A percentile compares a stretch with the other conserved stretches of the same genome.
Conservation (phyloP, 179 eudicot species). For the Sideroxylon spinosum region DNA sequence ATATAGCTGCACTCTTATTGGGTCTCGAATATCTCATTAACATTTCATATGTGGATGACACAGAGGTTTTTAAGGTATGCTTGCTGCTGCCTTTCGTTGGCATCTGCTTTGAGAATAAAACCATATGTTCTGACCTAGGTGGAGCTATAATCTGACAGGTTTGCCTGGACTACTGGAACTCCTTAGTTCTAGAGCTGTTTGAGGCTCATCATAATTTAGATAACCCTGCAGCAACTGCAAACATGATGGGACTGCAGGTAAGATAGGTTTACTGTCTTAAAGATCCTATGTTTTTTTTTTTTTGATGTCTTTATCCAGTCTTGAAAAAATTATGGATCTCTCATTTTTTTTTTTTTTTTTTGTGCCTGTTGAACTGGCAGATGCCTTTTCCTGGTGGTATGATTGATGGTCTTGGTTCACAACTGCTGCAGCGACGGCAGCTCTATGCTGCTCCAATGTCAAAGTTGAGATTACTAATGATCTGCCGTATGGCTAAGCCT, state of each 20-base stretch:
- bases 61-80: constrained; percentile 92
- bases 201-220: constrained; percentile 78
- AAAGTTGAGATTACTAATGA: constrained; percentile 84
- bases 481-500: constrained; percentile 98
- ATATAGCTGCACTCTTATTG: constrained; percentile 56
- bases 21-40: constrained; percentile 92
- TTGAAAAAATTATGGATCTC: too few species aligned
- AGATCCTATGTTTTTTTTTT: neutral
- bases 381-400: constrained; percentile 63
- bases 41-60: constrained; percentile 98
- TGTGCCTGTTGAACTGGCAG: constrained; percentile 28
- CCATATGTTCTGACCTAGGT: neutral
- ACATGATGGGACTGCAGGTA: constrained; percentile 93
- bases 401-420: constrained; percentile 76
- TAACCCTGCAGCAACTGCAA: constrained; percentile 67
- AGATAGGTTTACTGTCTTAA: neutral
- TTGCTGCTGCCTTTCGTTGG: neutral
- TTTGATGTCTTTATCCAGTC: too few species aligned
- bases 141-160: constrained; percentile 43
- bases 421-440: constrained; percentile 69
- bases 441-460: constrained; percentile 84
- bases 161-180: constrained; percentile 98
- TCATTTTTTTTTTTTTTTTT: neutral
- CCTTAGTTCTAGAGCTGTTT: constrained; percentile 76
- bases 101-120: neutral